Conservation (phyloP, 225 moss, liverwort and hornwort species). For the Sphagnum tenellum region DNA sequence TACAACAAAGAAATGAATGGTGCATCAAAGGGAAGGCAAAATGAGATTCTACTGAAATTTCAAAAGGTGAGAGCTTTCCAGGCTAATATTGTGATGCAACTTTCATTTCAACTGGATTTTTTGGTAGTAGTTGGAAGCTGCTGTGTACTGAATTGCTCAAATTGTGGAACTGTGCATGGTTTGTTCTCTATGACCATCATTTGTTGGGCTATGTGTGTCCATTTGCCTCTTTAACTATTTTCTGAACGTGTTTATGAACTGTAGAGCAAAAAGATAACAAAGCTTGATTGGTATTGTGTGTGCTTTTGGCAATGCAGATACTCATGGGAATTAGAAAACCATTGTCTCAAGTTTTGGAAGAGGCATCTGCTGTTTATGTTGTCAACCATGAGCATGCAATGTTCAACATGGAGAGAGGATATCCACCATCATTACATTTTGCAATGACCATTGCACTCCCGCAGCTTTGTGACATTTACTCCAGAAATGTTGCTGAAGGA, state of each 20-base stretch:
- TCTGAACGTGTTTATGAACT: background rate
- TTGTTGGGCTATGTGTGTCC: background rate
- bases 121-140: no score
- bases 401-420: constrained; percentile 12
- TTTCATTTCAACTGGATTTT: background rate
- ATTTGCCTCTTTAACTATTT: background rate
- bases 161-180: no score
- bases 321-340: constrained; percentile 37
- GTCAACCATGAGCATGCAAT: constrained; percentile 32
- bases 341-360: constrained; percentile 33
- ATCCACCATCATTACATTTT: constrained; percentile 29
- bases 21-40: constrained; percentile 19
- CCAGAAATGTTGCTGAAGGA: constrained; percentile 16
- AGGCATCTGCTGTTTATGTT: constrained; percentile 43
- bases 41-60: constrained; percentile 31
- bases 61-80: constrained; percentile 20
- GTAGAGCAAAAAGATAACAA: background rate
- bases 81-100: background rate
- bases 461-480: constrained; percentile 33
- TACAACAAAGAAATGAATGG: constrained; percentile 40
- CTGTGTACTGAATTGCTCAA: no score
- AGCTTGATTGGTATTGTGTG: background rate
- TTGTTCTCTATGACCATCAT: no score
- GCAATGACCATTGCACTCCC: constrained; percentile 27
- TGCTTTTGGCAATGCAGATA: constrained; percentile 6